Evolutionary conservation across 306 rosid genomes (phyloP), one percentile per base, ranked within the genome.

Genomic region (Glycine soja): DNA sequence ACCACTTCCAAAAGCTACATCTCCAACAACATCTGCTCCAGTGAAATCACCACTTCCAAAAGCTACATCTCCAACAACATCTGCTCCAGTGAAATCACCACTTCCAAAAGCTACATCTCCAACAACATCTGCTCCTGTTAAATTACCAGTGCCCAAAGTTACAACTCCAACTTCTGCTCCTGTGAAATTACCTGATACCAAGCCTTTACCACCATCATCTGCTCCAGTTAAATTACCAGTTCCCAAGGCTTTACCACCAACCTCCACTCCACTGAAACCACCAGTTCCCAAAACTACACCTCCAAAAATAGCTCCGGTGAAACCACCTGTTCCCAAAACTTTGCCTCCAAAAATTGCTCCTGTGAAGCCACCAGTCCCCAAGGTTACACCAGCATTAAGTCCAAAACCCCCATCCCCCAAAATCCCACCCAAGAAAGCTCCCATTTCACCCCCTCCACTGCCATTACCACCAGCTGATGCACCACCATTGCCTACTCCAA

Each of bases 371-470:
- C 86, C 86, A 9, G 71, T 64, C 30, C 92, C 94, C 30, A 87
- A 84, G 70, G 83, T 75, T 43, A 64, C 91, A 50, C 94, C 98
- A 12, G 80, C 90, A 12, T 16, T 63, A 78, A 86, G 88, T 81
- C 89, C 94, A 3, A 74, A 84, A 10, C 67, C 74, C 7, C 86
- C 90, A 51, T 80, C 92, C 8, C 97, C 93, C 48, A 84, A 86
- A 53, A 83, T 70, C 56, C 87, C 92, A 52, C 97, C 93, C 10
- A 66, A 76, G 81, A 52, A 64, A 9, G 72, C 72, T 8, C 72
- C 72, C 7, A 66, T 66, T 63, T 66, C 15, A 70, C 10, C 61
- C n/a, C 84, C 85, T 8, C 84, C 80, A 40, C 5, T 63, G 10
- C 18, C 46, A 6, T 64, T 66, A 32, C 30, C 71, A 6, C 87